These are phyloP conservation scores for Astragalus glycyphyllos DNA, from an alignment of 306 rosid species.

Conservation along the genomic window DNA sequence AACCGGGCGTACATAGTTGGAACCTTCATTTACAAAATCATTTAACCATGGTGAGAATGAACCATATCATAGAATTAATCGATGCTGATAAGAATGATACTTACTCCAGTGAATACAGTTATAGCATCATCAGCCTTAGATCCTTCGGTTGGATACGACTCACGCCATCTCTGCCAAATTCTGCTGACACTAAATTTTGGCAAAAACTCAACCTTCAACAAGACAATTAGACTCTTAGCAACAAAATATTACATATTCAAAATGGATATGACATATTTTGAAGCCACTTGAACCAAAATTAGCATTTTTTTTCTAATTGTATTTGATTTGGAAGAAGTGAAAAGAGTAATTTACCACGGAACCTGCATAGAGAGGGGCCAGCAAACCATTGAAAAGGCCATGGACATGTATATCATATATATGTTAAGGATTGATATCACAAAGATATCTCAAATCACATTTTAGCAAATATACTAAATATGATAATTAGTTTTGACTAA, in stretches of 20 bases:
- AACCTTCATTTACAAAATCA: too few relatives aligned
- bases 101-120: slow-evolving; percentile 92
- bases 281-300: slow-evolving; percentile 26
- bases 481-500: slow-evolving; percentile 32
- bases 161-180: slow-evolving; percentile 96
- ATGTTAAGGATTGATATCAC: slow-evolving; percentile 62
- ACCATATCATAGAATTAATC: too few relatives aligned
- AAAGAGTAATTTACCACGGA: slow-evolving; percentile 68
- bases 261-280: slow-evolving; percentile 36
- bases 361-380: slow-evolving; percentile 89
- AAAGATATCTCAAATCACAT: slow-evolving; percentile 36
- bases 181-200: slow-evolving; percentile 96
- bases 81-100: slow-evolving; percentile 44
- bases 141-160: slow-evolving; percentile 73
- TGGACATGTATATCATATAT: slow-evolving; percentile 72
- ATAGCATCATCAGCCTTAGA: slow-evolving; percentile 61
- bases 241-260: slow-evolving; percentile 11
- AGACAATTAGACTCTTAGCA: slow-evolving; percentile 44
- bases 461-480: slow-evolving; percentile 34
- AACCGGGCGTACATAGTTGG: slow-evolving; percentile 87
- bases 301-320: not conserved
- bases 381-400: slow-evolving; percentile 89
- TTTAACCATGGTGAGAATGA: too few relatives aligned
- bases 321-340: slow-evolving; percentile 28
- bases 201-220: slow-evolving; percentile 88